Evolutionary conservation across 805 yeast species (phyloP), one percentile per base, ranked within the genome.

Genomic region (Isabelozyma rhagii): DNA sequence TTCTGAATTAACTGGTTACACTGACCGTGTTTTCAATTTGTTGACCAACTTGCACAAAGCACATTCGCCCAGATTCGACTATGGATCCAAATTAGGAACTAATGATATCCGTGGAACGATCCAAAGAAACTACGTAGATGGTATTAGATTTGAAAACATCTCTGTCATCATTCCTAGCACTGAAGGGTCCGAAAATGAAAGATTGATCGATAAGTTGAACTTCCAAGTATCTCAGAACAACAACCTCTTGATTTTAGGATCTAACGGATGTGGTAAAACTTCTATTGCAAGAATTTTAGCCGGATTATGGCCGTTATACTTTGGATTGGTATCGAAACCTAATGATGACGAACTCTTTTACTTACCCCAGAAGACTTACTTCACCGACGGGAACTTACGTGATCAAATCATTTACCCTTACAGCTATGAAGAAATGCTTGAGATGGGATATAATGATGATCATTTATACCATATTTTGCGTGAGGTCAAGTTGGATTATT

Each of bases 391-490:
- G 6, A 85, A 93, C 25, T 80, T 92, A 54, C 80, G 97, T 56
- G 97, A 92, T 63, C 98, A 92, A 70, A 80, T 92, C 43, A 91
- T 89, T 41, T 92, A 92, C 61, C 98, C 98, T 4, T 71, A 82
- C 68, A 82, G 88, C 15, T 83, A 89, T 59, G 81, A 78, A 41
- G 92, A 89, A 45, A 89, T 91, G 87, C 69, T 87, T 43, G 84
- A 80, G 47, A 74, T 75, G 66, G 96, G 96, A 2, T 71, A 71
- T 54, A 81, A 81, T 39, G 97, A 92, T 68, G 81, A 76, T 45
- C 83, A 84, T 51, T 73, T 92, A 56, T 78, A 81, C 54, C 80
- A 79, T 52, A 83, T 88, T 43, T 72, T 92, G 57, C 72, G 80
- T 45, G 88, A 85, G 58, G 97, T 92, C 39, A 86, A 87, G 52